phyloP scores from a whole-genome alignment of 2,329 filamentous ascomycete species.

The Xylaria arbuscula region DNA sequence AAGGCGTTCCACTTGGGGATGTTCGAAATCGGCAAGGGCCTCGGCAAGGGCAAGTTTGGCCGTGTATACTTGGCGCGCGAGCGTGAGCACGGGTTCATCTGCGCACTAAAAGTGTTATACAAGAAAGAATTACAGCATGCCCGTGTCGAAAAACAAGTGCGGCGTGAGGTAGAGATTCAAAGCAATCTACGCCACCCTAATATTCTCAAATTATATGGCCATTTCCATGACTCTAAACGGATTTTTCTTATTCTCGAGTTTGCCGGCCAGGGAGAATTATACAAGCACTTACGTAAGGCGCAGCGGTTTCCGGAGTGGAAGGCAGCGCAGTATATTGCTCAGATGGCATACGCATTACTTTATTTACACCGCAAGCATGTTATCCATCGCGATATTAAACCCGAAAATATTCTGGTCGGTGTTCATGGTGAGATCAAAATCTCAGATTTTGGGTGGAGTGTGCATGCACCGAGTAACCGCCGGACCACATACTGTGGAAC shows the following conservation, averaged over 20 bases:
- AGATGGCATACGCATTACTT: conserved; percentile 85
- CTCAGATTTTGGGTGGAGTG: conserved; percentile 97
- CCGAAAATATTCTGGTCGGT: conserved; percentile 95
- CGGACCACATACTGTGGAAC: conserved; percentile 96
- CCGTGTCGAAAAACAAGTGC: background rate
- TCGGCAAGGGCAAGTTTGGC: conserved; percentile 1
- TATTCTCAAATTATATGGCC: background rate
- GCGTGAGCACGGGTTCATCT: background rate
- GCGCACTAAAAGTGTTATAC: background rate
- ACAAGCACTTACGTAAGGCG: background rate
- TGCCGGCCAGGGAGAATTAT: background rate
- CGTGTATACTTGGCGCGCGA: background rate
- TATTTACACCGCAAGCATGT: conserved; percentile 97
- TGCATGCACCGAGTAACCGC: conserved; percentile 94
- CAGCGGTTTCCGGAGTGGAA: conserved; percentile 1
- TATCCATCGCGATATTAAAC: conserved; percentile 96
- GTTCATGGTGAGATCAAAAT: conserved; percentile 98
- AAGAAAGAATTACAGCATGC: background rate
- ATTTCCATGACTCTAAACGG: background rate
- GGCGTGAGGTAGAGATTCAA: background rate
- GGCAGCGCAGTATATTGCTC: conserved; percentile 78
- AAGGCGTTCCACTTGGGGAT: background rate
- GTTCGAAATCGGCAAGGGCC: background rate
- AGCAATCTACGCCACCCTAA: background rate
- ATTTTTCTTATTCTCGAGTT: background rate